Evolutionary conservation across 2,329 filamentous ascomycete genomes (phyloP), one percentile per base, ranked within the genome.

Genomic region (Akanthomyces uredinophilus): DNA sequence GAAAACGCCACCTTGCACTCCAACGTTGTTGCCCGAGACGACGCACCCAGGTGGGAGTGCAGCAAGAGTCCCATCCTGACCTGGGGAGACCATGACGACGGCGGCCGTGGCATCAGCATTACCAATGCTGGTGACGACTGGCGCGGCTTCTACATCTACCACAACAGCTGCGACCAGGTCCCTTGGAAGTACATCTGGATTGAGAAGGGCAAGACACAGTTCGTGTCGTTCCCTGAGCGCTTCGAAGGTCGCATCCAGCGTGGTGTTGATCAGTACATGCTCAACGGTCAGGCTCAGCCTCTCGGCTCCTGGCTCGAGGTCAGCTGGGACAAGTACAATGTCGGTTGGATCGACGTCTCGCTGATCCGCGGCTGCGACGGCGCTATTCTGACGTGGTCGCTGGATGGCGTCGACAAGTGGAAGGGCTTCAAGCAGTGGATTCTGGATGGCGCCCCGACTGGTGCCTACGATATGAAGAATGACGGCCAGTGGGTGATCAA

Each of bases 291-390:
- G n/a, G 59, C 70, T 2, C 68, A 70, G 49, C 52, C 61, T 8
- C 64, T 71, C 10, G 68, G 65, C 49, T 66, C 69, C 5, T 71
- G 70, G 70, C 65, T 71, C 39, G 68, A 71, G 63, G 50, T 71
- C 29, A 66, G 64, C 35, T 65, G 67, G 53, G 67, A 70, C 65
- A 22, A 51, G 24, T 52, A 65, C 47, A 66, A 65, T 47, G 59
- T 64, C 29, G 66, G 63, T 50, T 71, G 69, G 68, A 65, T 55
- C 20, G 70, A 71, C 29, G 65, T 71, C 8, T 69, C 67, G n/a
- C 60, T 70, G n/a, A 71, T 71, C 54, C 64, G 69, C 7, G 69
- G 69, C 46, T 69, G 67, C 61, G 69, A 71, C 55, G 70, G 70
- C 35, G 62, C 56, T 20, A 62, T 65, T 14, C 24, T 69, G 56